Evolutionary conservation across 1,284 basidiomycete species (phyloP).

Genomic region (Apiotrichum sp.): DNA sequence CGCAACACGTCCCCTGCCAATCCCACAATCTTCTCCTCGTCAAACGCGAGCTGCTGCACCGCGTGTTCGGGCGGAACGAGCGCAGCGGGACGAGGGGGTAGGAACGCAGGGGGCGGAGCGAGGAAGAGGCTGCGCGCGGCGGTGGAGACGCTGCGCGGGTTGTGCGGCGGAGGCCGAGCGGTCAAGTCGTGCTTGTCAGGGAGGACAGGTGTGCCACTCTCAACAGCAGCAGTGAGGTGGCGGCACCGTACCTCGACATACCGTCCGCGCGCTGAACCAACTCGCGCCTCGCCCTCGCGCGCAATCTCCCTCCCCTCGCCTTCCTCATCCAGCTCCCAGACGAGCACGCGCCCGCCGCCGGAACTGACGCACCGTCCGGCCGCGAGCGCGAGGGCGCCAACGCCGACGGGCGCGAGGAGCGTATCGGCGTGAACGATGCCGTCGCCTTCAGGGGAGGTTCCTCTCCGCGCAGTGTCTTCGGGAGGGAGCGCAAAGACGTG

Average conservation of each 20-base stretch:
- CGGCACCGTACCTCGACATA: slow-evolving; percentile 34
- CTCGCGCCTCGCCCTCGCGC: slow-evolving; percentile 12
- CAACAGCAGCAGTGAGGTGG: not conserved
- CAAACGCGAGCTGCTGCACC: slow-evolving; percentile 40
- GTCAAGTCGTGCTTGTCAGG: not conserved
- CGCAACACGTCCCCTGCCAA: slow-evolving; percentile 31
- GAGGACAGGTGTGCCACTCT: too few relatives aligned
- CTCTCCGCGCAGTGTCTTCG: not conserved
- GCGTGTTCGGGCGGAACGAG: not conserved
- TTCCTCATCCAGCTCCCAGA: slow-evolving; percentile 43
- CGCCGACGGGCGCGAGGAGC: slow-evolving; percentile 36
- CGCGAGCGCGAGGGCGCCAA: slow-evolving; percentile 35
- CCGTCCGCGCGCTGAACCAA: slow-evolving; percentile 12
- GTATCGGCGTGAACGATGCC: slow-evolving; percentile 39
- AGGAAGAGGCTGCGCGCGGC: slow-evolving; percentile 40
- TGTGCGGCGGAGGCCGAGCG: slow-evolving; percentile 18
- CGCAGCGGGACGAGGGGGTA: slow-evolving; percentile 3
- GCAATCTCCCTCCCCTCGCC: slow-evolving; percentile 1
- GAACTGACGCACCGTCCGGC: slow-evolving; percentile 39
- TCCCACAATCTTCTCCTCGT: slow-evolving; percentile 47
- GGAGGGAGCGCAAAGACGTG: slow-evolving; percentile 43
- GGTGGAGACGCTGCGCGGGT: slow-evolving; percentile 38
- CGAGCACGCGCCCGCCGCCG: slow-evolving; percentile 38
- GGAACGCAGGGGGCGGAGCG: slow-evolving; percentile 23
- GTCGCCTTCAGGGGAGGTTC: not conserved